Evolutionary conservation across 2,329 filamentous ascomycete genomes (phyloP).

Genomic region (Lasiodiplodia sp.): DNA sequence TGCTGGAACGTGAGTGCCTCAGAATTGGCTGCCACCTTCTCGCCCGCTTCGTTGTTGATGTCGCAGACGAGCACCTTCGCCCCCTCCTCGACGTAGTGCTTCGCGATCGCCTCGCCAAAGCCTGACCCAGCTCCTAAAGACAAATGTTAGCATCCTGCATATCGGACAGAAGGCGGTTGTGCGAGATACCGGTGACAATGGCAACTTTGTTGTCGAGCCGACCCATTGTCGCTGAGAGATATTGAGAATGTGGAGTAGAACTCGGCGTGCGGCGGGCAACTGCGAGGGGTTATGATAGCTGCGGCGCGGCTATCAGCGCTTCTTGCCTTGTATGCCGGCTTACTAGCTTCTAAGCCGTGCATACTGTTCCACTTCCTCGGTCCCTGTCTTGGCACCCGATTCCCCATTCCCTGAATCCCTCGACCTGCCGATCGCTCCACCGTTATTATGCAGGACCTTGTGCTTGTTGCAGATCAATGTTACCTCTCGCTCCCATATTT

Average conservation of each 20-base stretch:
- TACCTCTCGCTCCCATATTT: background rate
- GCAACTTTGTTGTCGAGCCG: slow-evolving; percentile 62
- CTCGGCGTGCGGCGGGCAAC: background rate
- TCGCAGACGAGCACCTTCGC: slow-evolving; percentile 69
- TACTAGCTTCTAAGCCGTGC: slow-evolving; percentile 23
- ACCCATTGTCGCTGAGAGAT: slow-evolving; percentile 38
- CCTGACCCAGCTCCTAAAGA: slow-evolving; percentile 65
- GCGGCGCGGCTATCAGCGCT: slow-evolving; percentile 24
- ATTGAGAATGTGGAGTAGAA: slow-evolving; percentile 22
- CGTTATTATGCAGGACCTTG: slow-evolving; percentile 10
- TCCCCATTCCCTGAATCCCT: background rate
- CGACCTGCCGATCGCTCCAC: slow-evolving; percentile 17
- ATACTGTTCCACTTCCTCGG: slow-evolving; percentile 8
- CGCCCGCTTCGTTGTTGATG: slow-evolving; percentile 62
- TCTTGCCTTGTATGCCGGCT: slow-evolving; percentile 12
- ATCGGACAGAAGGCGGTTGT: slow-evolving; percentile 32
- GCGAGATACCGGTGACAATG: slow-evolving; percentile 59
- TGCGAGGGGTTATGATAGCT: background rate
- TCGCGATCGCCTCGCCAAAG: slow-evolving; percentile 69
- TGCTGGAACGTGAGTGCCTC: slow-evolving; percentile 49
- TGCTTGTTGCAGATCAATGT: slow-evolving; percentile 2
- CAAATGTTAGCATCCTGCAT: slow-evolving; percentile 28
- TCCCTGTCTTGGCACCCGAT: slow-evolving; percentile 21
- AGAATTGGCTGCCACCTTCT: slow-evolving; percentile 55
- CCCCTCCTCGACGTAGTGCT: slow-evolving; percentile 66